phyloP scores from a whole-genome alignment of 2,329 filamentous ascomycete species.

The Didymella pinodella region DNA sequence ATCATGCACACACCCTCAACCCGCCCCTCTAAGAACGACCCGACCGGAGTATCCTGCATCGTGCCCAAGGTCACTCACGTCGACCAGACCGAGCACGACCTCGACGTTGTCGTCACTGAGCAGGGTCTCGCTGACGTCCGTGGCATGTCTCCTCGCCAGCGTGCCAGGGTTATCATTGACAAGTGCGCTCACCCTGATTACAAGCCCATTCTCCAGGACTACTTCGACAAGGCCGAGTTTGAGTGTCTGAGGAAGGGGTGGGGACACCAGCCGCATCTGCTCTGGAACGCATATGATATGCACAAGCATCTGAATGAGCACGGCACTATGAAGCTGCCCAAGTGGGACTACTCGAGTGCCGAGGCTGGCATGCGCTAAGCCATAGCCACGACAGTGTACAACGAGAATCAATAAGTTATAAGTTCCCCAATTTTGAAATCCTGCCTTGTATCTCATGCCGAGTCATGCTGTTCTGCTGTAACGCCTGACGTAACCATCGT shows the following conservation, averaged over 20 bases:
- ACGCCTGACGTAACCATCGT: neutral
- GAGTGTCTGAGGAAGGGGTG: conserved; percentile 86
- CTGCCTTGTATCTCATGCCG: neutral
- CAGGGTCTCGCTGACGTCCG: conserved; percentile 85
- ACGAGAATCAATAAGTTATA: neutral
- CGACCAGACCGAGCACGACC: conserved; percentile 91
- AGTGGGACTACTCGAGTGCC: conserved; percentile 59
- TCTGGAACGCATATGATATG: conserved; percentile 89
- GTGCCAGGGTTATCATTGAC: conserved; percentile 83
- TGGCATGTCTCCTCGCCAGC: conserved; percentile 79
- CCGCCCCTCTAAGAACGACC: conserved; percentile 81
- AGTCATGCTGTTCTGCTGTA: too few relatives aligned
- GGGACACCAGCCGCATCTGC: conserved; percentile 88
- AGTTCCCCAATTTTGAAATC: neutral
- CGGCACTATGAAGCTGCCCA: conserved; percentile 86
- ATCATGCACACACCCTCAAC: conserved; percentile 94
- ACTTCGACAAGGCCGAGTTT: conserved; percentile 85
- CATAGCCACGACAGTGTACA: neutral
- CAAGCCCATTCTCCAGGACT: conserved; percentile 79
- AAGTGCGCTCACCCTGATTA: conserved; percentile 89
- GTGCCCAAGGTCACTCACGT: conserved; percentile 94
- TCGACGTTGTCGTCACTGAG: conserved; percentile 85
- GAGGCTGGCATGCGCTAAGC: conserved; percentile 16
- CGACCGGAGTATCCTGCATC: conserved; percentile 82
- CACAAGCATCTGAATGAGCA: conserved; percentile 82